phyloP scores from a whole-genome alignment of 2,329 filamentous ascomycete genomes.

The Teratosphaeria pseudoeucalypti region DNA sequence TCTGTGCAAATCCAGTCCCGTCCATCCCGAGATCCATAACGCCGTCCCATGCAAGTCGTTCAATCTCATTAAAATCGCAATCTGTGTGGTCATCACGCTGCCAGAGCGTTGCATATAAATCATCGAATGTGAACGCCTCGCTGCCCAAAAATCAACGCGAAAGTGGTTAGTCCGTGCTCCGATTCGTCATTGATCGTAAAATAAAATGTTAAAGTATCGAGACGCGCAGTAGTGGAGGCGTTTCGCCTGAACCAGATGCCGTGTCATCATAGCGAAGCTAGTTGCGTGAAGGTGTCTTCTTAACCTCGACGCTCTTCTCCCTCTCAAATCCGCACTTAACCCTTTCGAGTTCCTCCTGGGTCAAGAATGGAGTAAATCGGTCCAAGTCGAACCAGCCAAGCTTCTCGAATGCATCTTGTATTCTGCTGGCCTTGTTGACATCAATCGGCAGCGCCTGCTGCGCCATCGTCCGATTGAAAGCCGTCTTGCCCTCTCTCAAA shows the following conservation, averaged over 20 bases:
- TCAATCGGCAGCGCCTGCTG: constrained; percentile 98
- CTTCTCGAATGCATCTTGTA: constrained; percentile 81
- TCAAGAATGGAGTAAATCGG: constrained; percentile 5
- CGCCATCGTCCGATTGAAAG: constrained; percentile 89
- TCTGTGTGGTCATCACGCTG: not conserved
- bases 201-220: too few species aligned
- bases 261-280: not conserved
- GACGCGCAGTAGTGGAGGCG: too few species aligned
- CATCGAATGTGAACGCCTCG: not conserved
- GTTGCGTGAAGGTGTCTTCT: not conserved
- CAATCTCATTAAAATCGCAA: not conserved
- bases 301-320: not conserved
- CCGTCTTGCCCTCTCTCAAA: constrained; percentile 53
- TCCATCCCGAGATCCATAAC: not conserved
- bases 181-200: too few species aligned
- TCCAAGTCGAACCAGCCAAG: constrained; percentile 23
- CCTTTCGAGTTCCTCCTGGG: not conserved
- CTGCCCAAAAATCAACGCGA: not conserved
- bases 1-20: not conserved
- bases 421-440: constrained; percentile 90
- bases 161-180: not conserved
- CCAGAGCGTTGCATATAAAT: not conserved
- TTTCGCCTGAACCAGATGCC: not conserved
- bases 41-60: not conserved
- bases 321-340: not conserved